A percentile compares a stretch with the other conserved stretches of the same genome.
Conservation (phyloP, 2,329 filamentous ascomycete species). For the Talaromyces sp. region DNA sequence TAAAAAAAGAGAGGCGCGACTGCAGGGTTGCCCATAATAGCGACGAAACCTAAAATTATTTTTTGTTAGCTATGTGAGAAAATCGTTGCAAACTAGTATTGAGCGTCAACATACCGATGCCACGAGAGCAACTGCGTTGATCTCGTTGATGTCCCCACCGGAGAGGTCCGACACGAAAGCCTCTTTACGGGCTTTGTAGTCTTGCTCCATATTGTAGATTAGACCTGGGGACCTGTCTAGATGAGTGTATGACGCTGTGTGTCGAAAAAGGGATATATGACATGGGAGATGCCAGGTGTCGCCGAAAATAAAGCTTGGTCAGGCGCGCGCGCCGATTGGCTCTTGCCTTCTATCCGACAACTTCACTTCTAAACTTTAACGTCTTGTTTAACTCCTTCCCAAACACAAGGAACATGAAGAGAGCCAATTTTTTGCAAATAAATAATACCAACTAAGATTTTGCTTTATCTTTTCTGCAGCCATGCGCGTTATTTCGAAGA, state of each 20-base stretch:
- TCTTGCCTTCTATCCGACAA: background rate
- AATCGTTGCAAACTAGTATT: background rate
- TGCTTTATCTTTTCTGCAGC: background rate
- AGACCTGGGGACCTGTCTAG: background rate
- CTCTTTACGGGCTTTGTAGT: slow-evolving; percentile 90
- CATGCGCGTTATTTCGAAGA: background rate
- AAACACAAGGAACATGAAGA: background rate
- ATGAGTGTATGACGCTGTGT: background rate
- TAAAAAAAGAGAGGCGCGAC: slow-evolving; percentile 78
- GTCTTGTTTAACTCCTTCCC: too few relatives aligned
- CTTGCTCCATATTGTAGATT: slow-evolving; percentile 38
- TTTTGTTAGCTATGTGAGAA: background rate
- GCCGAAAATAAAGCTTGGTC: background rate
- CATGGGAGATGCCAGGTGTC: slow-evolving; percentile 4
- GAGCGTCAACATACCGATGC: slow-evolving; percentile 62
- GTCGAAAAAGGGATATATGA: background rate
- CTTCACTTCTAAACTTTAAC: too few relatives aligned
- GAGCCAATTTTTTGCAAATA: background rate
- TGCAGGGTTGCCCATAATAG: slow-evolving; percentile 88
- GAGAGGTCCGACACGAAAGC: slow-evolving; percentile 90
- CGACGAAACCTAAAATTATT: slow-evolving; percentile 62
- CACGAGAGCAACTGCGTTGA: slow-evolving; percentile 80
- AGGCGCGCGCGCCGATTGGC: slow-evolving; percentile 7
- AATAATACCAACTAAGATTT: too few relatives aligned
- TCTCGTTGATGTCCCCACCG: slow-evolving; percentile 78